phyloP scores from a whole-genome alignment of 176 grass and related monocot genomes.

The Oryza meridionalis region DNA sequence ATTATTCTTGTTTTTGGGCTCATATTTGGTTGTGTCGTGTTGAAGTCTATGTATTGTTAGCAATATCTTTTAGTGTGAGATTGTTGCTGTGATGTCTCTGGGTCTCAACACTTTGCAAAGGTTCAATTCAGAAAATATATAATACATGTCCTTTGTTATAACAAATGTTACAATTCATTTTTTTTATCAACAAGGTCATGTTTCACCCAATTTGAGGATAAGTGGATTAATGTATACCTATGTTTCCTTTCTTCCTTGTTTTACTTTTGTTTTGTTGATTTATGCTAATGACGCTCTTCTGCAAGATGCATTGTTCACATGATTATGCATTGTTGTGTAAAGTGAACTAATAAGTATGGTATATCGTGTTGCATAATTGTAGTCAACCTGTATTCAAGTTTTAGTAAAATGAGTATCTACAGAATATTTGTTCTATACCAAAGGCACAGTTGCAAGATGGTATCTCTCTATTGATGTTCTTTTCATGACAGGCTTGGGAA shows the following conservation, averaged over 20 bases:
- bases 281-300: too few species aligned
- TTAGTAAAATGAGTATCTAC: not conserved
- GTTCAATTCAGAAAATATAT: not conserved
- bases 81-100: not conserved
- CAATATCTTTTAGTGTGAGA: not conserved
- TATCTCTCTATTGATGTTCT: not conserved
- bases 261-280: too few species aligned
- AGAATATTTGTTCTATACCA: not conserved
- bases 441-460: not conserved
- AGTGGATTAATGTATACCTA: not conserved
- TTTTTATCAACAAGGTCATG: not conserved
- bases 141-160: not conserved
- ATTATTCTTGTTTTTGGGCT: not conserved
- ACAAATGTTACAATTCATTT: not conserved
- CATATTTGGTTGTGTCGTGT: not conserved
- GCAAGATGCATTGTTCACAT: not conserved
- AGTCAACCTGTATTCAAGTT: not conserved
- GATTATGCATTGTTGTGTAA: not conserved
- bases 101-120: not conserved
- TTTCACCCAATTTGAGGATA: not conserved
- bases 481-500: slow-evolving; percentile 39
- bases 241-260: too few species aligned
- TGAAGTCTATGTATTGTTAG: not conserved
- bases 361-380: not conserved
- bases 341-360: not conserved